phyloP scores from a whole-genome alignment of 1,284 basidiomycete genomes.

The Ustilago trichophora region DNA sequence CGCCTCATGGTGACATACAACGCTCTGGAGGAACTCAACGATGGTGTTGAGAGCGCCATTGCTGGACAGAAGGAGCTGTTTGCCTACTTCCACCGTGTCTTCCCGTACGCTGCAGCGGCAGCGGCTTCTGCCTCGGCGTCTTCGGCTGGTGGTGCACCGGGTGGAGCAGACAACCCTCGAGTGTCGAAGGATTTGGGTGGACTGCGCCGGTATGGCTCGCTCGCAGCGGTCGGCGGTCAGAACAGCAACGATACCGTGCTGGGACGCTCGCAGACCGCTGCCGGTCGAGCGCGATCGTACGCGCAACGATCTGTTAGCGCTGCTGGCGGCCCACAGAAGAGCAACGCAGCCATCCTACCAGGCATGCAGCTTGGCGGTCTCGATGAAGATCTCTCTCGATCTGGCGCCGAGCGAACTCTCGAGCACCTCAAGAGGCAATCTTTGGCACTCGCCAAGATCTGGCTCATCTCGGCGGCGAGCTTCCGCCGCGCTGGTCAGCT shows the following conservation, averaged over 20 bases:
- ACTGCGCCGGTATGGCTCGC: constrained; percentile 32
- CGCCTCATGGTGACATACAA: constrained; percentile 88
- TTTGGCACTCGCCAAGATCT: constrained; percentile 78
- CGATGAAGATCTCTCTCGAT: constrained; percentile 25
- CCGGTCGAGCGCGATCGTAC: constrained; percentile 25
- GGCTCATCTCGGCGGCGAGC: constrained; percentile 92
- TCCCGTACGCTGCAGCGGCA: constrained; percentile 46
- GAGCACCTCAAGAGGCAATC: constrained; percentile 41
- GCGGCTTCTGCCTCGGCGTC: constrained; percentile 30
- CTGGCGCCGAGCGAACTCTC: constrained; percentile 21
- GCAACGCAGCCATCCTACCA: constrained; percentile 22
- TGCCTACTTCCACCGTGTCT: constrained; percentile 73
- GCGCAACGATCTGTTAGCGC: constrained; percentile 19
- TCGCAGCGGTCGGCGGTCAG: constrained; percentile 21
- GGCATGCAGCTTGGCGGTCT: constrained; percentile 21
- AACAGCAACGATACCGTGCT: constrained; percentile 24
- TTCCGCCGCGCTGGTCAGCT: constrained; percentile 88
- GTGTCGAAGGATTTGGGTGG: constrained; percentile 23
- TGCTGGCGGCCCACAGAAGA: constrained; percentile 7
- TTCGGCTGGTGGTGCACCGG: constrained; percentile 11
- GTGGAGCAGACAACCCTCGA: constrained; percentile 3
- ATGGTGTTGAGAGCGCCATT: constrained; percentile 86
- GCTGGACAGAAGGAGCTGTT: constrained; percentile 86
- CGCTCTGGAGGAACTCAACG: constrained; percentile 81
- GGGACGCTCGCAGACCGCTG: constrained; percentile 19